Evolutionary conservation across 1,284 basidiomycete species (phyloP).

Genomic region (Stygiomarasmius scandens): DNA sequence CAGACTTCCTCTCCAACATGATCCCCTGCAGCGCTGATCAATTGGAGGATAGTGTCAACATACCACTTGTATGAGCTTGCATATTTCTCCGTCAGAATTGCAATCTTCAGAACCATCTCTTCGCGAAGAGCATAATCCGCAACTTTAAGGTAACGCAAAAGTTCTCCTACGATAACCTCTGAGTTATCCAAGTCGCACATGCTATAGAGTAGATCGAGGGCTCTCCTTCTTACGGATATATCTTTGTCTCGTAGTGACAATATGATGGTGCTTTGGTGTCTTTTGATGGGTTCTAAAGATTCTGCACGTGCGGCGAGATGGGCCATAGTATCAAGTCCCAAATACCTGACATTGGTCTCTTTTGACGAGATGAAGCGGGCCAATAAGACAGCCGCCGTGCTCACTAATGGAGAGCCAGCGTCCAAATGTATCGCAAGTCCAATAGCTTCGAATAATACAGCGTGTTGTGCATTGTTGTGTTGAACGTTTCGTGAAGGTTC

Average conservation of each 20-base stretch:
- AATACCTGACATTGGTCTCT: slow-evolving; percentile 98
- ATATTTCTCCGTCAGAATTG: slow-evolving; percentile 97
- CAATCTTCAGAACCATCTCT: slow-evolving; percentile 99
- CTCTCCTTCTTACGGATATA: slow-evolving; percentile 93
- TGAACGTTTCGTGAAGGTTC: slow-evolving; percentile 95
- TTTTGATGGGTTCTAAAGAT: slow-evolving; percentile 90
- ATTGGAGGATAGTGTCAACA: slow-evolving; percentile 92
- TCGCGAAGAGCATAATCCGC: slow-evolving; percentile 96
- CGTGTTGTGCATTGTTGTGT: slow-evolving; percentile 98
- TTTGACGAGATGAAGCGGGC: slow-evolving; percentile 96
- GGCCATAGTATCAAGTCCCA: slow-evolving; percentile 98
- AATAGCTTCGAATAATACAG: slow-evolving; percentile 98
- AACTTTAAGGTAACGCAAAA: slow-evolving; percentile 89
- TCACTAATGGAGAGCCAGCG: slow-evolving; percentile 87
- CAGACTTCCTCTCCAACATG: slow-evolving; percentile 99
- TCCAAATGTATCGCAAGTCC: slow-evolving; percentile 96
- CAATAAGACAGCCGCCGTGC: slow-evolving; percentile 88
- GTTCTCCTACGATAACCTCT: slow-evolving; percentile 92
- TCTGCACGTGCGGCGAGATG: slow-evolving; percentile 94
- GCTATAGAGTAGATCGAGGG: slow-evolving; percentile 94
- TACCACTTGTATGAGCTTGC: slow-evolving; percentile 96
- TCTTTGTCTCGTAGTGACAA: slow-evolving; percentile 94
- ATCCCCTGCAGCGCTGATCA: slow-evolving; percentile 96
- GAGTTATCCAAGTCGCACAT: slow-evolving; percentile 99
- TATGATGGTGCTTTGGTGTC: slow-evolving; percentile 95